phyloP scores from a whole-genome alignment of 176 grass and related monocot species.

The Triticum urartu region DNA sequence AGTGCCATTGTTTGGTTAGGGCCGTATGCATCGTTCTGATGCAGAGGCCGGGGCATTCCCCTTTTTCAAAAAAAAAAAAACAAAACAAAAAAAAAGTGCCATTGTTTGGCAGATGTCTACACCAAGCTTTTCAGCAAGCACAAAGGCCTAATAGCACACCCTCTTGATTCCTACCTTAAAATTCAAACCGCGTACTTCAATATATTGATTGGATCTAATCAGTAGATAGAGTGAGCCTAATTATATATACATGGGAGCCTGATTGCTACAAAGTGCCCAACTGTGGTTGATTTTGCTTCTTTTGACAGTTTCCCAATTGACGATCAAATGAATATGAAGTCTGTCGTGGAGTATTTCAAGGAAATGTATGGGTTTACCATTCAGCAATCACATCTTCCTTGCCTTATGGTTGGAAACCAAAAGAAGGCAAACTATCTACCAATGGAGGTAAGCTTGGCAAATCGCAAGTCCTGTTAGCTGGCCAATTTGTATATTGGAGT shows the following conservation, averaged over 20 bases:
- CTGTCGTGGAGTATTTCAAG: conserved; percentile 96
- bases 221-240: not conserved
- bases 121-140: not conserved
- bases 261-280: not conserved
- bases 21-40: too few species aligned
- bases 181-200: not conserved
- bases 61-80: too few species aligned
- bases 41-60: too few species aligned
- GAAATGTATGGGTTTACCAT: conserved; percentile 99
- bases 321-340: conserved; percentile 99
- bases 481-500: not conserved
- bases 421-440: conserved; percentile 98
- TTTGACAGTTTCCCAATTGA: conserved; percentile 86
- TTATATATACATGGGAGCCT: not conserved
- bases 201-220: not conserved
- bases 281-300: not conserved
- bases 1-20: not conserved
- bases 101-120: too few species aligned
- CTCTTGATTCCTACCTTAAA: not conserved
- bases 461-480: not conserved
- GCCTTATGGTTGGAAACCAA: conserved; percentile 98
- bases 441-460: conserved; percentile 66
- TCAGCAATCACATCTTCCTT: conserved; percentile 86
- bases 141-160: not conserved
- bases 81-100: not conserved